Evolutionary conservation across 495 filamentous ascomycete genomes (phyloP).

Genomic region (Penicillium ochrochloron): DNA sequence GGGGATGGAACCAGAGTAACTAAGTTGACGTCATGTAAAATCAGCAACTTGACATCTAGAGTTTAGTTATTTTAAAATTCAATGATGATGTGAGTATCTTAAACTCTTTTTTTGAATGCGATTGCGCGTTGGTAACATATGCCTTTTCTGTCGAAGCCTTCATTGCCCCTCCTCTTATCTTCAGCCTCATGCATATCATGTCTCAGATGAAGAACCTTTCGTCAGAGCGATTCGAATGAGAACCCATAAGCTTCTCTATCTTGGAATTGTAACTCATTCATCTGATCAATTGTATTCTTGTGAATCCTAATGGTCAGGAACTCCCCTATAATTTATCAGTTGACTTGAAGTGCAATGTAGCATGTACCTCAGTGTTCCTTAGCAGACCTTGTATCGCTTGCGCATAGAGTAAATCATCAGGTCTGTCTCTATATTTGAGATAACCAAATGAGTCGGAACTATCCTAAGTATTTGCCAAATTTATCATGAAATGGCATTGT

Average conservation of each 20-base stretch:
- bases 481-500: too few relatives aligned
- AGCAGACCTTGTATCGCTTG: too few relatives aligned
- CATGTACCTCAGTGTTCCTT: too few relatives aligned
- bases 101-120: neutral
- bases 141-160: neutral
- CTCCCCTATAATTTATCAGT: too few relatives aligned
- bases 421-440: too few relatives aligned
- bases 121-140: neutral
- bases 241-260: neutral
- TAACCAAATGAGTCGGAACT: too few relatives aligned
- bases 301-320: too few relatives aligned
- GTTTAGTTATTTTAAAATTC: neutral
- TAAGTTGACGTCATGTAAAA: neutral
- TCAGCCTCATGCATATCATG: neutral
- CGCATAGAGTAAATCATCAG: too few relatives aligned
- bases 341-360: too few relatives aligned
- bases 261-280: too few relatives aligned
- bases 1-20: neutral
- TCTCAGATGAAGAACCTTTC: neutral
- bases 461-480: too few relatives aligned
- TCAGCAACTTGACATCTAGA: neutral
- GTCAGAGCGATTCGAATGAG: neutral
- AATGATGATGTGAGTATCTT: neutral
- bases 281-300: too few relatives aligned
- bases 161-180: neutral